Evolutionary conservation across 306 rosid species (phyloP).

Genomic region (Herpetospermum pedunculosum): DNA sequence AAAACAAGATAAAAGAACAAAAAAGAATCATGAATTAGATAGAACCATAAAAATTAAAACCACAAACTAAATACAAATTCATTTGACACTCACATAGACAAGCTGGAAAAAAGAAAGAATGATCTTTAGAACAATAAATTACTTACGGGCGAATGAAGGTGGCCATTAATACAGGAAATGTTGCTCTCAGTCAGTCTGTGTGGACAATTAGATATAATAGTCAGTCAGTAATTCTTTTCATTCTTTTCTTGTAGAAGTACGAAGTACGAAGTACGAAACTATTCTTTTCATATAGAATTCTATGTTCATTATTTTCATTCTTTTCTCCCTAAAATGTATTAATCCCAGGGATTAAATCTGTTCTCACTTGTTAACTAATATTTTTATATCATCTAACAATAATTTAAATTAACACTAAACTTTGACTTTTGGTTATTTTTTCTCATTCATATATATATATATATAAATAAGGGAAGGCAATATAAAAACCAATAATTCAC

Average conservation of each 20-base stretch:
- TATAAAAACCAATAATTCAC: conserved; percentile 3
- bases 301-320: too few relatives aligned
- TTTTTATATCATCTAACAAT: too few relatives aligned
- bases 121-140: neutral
- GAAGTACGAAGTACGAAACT: too few relatives aligned
- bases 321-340: too few relatives aligned
- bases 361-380: too few relatives aligned
- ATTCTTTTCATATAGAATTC: too few relatives aligned
- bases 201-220: too few relatives aligned
- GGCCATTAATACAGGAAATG: too few relatives aligned
- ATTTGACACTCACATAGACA: neutral
- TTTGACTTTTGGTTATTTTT: neutral
- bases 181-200: too few relatives aligned
- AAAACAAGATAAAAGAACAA: neutral
- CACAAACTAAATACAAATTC: neutral
- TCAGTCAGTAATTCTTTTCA: too few relatives aligned
- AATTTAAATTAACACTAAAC: neutral
- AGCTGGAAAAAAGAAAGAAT: neutral
- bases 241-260: too few relatives aligned
- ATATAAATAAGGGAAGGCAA: neutral
- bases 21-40: neutral
- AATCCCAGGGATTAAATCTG: too few relatives aligned
- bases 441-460: neutral
- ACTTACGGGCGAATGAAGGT: conserved; percentile 71
- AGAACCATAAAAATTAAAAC: neutral